phyloP scores from a whole-genome alignment of 2,329 filamentous ascomycete genomes.

The Penicillium olsonii region DNA sequence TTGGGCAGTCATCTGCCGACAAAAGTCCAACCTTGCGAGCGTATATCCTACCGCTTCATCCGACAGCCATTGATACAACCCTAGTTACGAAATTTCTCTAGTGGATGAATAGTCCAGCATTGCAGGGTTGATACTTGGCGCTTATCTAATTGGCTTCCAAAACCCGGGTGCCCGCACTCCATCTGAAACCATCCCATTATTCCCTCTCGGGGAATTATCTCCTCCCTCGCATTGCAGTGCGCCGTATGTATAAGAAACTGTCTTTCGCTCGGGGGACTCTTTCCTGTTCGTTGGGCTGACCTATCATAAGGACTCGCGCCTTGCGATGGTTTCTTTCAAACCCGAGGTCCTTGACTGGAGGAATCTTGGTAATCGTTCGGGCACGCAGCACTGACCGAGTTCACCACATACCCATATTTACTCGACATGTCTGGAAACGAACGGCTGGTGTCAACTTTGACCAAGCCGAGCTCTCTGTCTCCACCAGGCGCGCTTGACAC shows the following conservation, averaged over 20 bases:
- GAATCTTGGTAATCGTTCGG: slow-evolving; percentile 21
- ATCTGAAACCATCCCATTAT: slow-evolving; percentile 3
- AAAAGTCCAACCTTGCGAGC: neutral
- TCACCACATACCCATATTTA: slow-evolving; percentile 1
- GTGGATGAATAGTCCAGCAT: neutral
- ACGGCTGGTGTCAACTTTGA: slow-evolving; percentile 7
- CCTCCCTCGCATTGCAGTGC: slow-evolving; percentile 10
- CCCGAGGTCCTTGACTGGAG: slow-evolving; percentile 20
- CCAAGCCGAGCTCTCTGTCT: slow-evolving; percentile 3
- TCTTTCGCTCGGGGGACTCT: neutral
- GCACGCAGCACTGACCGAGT: slow-evolving; percentile 17
- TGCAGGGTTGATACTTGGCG: slow-evolving; percentile 8
- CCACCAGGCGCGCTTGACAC: slow-evolving; percentile 4
- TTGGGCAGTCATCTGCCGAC: neutral
- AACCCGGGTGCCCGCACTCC: slow-evolving; percentile 2
- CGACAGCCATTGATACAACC: neutral
- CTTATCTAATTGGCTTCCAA: slow-evolving; percentile 6
- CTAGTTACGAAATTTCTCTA: neutral
- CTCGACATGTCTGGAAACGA: slow-evolving; percentile 22
- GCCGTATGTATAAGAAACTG: slow-evolving; percentile 3
- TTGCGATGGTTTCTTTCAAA: slow-evolving; percentile 25
- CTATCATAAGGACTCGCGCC: slow-evolving; percentile 3
- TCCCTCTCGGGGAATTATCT: slow-evolving; percentile 6
- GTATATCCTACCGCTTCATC: neutral
- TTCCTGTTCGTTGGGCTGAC: slow-evolving; percentile 1